Base-by-base conservation (phyloP, 2,329 filamentous ascomycete species). In the Camptophora hylomeconis region DNA sequence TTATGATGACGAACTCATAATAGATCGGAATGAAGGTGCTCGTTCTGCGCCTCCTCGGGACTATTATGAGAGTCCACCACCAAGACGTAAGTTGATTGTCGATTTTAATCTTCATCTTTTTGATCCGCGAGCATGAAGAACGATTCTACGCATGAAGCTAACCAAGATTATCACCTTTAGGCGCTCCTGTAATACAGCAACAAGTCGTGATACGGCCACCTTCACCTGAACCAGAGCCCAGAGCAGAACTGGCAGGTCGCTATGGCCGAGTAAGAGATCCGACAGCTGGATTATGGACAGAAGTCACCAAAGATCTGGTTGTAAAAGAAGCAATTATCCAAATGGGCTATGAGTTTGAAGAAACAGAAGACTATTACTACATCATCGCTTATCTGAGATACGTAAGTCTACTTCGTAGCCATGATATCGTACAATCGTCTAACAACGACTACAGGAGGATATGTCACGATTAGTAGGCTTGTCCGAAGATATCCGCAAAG, bases 291-390 rank as follows among this genome's bases (percentile, higher is more conserved):
- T 80, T 92, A 61, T 95, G 87, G 87, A 98, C 89, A 0, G 89
- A 95, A 56, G 83, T 98, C 44, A 92, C 87, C 24, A 93, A 92
- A 57, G 86, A 93, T 43, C 58, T 95, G 19, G 82, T 95, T 10
- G 66, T 77, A 34, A 74, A 78, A 29, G 84, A 94, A 50, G 89
- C 89, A 11, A 80, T 95, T 40, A 77, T 92, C 43, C 66, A 78
- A 45, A 60, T 76, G 48, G 82, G 82, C 3, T 95, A 93, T 54
- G 75, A 81, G 36, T 95, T 76, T 48, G 83, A 94, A 51, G 86
- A 95, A 63, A 89, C 82, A 0, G 78, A 83, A 30, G 72, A 69
- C 38, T 92, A 83, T 56, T 95, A 80, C 56, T 95, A 94, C 54
- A 73, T 95, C 24, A 87, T 93, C 63, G 74, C 87, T 39, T 94